Base-by-base conservation (phyloP, 176 grass and related monocot species). In the Avena sativa region DNA sequence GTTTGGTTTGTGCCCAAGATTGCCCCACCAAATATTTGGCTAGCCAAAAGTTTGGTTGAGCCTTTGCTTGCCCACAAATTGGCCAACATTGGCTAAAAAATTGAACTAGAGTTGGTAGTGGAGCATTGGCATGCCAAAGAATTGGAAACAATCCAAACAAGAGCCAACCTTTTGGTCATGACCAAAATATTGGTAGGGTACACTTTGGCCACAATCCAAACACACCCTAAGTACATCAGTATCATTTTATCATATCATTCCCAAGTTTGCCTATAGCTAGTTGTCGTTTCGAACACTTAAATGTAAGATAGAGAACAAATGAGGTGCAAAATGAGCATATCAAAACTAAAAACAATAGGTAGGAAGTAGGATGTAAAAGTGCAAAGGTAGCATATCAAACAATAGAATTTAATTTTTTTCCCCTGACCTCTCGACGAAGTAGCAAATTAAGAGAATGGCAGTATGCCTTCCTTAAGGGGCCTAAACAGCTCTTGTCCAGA, bases 361-460 rank as follows among this genome's bases (percentile, higher is more conserved):
- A 74, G 6, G 14, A 76, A 47, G 19, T 65, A 75, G 9, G 38
- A 65, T 61, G 21, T 70, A 76, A 38, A 8, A 81, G 78, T 20
- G 16, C 60, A 10, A 77, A 25, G 3, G 30, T 15, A 66, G 34
- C 60, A 59, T 53, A 85, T 81, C 52, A 59, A 83, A 53, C 58
- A 47, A 65, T 6, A 34, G 6, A 16, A 78, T 72, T 55, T 12
- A 74, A 84, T 49, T 81, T 82, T 16, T 70, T 83, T 81, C 60
- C 62, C 79, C 88, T 83, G 25, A 99, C 97, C 97, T 99, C 97
- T 96, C 94, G 89, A 19, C 97, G 97, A 76, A 99, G 94, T 85
- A 99, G 73, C 72, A 99, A 92, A 87, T 99, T 99, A 84, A 99
- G 94, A 79, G 97, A 96, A 61, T 96, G 90, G 53, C 97, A 99